Evolutionary conservation across 2,329 filamentous ascomycete species (phyloP).

Genomic region (Hymenotorrendiella dingleyae): DNA sequence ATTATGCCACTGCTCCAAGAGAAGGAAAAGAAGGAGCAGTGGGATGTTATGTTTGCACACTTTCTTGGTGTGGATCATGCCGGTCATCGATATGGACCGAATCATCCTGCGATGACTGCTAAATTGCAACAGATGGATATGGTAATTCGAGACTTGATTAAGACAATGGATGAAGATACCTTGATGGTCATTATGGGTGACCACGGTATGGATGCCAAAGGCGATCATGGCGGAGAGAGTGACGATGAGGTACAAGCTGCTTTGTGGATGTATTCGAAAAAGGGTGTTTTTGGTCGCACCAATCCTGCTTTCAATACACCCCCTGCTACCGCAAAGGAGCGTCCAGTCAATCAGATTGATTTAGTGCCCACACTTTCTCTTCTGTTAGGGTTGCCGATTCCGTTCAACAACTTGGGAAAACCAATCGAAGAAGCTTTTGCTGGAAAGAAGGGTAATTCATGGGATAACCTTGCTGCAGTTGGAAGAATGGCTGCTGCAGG

Average conservation of each 20-base stretch:
- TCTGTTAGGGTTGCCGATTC: conserved; percentile 84
- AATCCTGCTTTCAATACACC: conserved; percentile 51
- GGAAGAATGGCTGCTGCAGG: conserved; percentile 75
- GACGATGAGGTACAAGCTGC: conserved; percentile 93
- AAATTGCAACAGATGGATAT: conserved; percentile 90
- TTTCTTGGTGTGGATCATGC: conserved; percentile 95
- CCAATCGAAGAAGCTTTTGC: conserved; percentile 94
- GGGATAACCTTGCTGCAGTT: conserved; percentile 70
- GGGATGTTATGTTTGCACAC: conserved; percentile 95
- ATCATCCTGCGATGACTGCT: conserved; percentile 83
- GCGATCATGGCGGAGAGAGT: conserved; percentile 96
- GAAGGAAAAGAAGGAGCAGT: conserved; percentile 57
- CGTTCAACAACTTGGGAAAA: conserved; percentile 89
- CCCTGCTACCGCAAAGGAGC: conserved; percentile 67
- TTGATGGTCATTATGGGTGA: conserved; percentile 96
- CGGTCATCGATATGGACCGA: conserved; percentile 89
- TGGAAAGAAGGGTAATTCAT: conserved; percentile 61
- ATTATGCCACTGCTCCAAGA: conserved; percentile 72
- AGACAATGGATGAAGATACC: conserved; percentile 73
- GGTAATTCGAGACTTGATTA: conserved; percentile 67
- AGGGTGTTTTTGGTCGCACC: conserved; percentile 74
- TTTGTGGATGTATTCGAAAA: conserved; percentile 97
- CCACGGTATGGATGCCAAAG: conserved; percentile 96
- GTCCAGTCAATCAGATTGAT: conserved; percentile 81
- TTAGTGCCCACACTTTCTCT: conserved; percentile 87